Percentiles rank a stretch among this genome's conserved stretches.
These are phyloP conservation scores for Takashimella tepidaria DNA, from an alignment of 1,284 basidiomycete species.

Conservation along the genomic window DNA sequence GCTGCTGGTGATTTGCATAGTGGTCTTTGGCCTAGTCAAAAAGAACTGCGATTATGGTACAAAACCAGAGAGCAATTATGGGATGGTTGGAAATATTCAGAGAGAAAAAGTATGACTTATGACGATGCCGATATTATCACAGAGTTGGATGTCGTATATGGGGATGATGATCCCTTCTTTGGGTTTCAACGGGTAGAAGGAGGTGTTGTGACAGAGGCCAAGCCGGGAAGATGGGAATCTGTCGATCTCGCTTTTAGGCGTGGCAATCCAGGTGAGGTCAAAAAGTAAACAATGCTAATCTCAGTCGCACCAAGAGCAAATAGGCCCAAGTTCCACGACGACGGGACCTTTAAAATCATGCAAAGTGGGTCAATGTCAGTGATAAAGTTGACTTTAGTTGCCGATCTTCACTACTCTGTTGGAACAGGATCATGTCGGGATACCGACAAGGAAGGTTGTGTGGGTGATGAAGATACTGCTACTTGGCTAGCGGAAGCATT, in stretches of 20 bases:
- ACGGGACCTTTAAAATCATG: conserved; percentile 80
- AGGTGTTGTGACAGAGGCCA: conserved; percentile 50
- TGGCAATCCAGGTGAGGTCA: conserved; percentile 38
- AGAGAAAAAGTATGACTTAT: not conserved
- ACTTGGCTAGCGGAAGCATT: conserved; percentile 64
- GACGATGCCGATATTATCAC: conserved; percentile 58
- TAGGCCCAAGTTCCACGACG: conserved; percentile 70
- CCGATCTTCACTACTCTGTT: conserved; percentile 82
- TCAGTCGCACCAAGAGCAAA: conserved; percentile 63
- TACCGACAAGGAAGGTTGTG: conserved; percentile 50
- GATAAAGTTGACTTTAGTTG: conserved; percentile 49
- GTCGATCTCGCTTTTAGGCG: conserved; percentile 38
- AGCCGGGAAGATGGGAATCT: conserved; percentile 34
- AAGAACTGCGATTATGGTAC: conserved; percentile 69
- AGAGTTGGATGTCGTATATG: conserved; percentile 80
- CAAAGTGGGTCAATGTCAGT: conserved; percentile 50
- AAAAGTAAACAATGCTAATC: not conserved
- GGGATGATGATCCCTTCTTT: conserved; percentile 71
- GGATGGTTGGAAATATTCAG: conserved; percentile 9
- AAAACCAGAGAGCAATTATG: conserved; percentile 41
- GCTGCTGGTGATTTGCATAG: conserved; percentile 38
- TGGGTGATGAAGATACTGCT: conserved; percentile 68
- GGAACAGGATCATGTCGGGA: conserved; percentile 67
- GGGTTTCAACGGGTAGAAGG: conserved; percentile 70
- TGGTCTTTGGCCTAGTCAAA: conserved; percentile 48